phyloP scores from a whole-genome alignment of 2,329 filamentous ascomycete species.

The Colletotrichum lindemuthianum region DNA sequence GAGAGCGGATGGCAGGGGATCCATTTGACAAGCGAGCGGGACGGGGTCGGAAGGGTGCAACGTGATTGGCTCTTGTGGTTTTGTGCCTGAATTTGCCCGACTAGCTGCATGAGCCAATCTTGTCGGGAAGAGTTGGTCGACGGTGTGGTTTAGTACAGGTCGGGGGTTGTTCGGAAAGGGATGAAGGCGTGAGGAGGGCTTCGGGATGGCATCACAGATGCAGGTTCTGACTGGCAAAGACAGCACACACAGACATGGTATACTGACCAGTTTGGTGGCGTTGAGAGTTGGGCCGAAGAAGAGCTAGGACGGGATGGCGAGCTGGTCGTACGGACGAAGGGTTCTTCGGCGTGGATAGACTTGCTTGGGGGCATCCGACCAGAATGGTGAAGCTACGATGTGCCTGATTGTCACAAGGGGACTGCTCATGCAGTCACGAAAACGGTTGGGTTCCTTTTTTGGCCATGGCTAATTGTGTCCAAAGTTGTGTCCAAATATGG shows the following conservation, averaged over 20 bases:
- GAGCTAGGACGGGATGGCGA: background rate
- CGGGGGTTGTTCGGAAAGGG: slow-evolving; percentile 20
- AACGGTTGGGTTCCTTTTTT: slow-evolving; percentile 22
- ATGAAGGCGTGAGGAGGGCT: background rate
- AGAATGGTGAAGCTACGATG: slow-evolving; percentile 9
- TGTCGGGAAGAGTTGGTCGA: slow-evolving; percentile 10
- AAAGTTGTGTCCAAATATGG: slow-evolving; percentile 13
- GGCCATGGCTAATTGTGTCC: slow-evolving; percentile 21
- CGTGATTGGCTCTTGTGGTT: slow-evolving; percentile 26
- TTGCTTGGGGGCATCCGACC: background rate
- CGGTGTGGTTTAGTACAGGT: slow-evolving; percentile 18
- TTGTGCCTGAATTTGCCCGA: slow-evolving; percentile 37
- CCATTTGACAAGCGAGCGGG: slow-evolving; percentile 9
- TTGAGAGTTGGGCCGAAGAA: background rate
- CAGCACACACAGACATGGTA: too few relatives aligned
- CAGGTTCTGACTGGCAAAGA: too few relatives aligned
- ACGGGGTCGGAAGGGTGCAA: slow-evolving; percentile 18
- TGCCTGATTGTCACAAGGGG: slow-evolving; percentile 15
- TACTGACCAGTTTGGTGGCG: too few relatives aligned
- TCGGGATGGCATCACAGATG: too few relatives aligned
- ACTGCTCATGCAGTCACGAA: slow-evolving; percentile 18
- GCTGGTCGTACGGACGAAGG: background rate
- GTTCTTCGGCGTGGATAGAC: background rate
- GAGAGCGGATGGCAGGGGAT: slow-evolving; percentile 29
- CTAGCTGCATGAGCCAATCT: slow-evolving; percentile 36